Percentiles rank a stretch among this genome's conserved stretches.
phyloP scores from a whole-genome alignment of 1,284 basidiomycete genomes.

The Ceratobasidium sp. region DNA sequence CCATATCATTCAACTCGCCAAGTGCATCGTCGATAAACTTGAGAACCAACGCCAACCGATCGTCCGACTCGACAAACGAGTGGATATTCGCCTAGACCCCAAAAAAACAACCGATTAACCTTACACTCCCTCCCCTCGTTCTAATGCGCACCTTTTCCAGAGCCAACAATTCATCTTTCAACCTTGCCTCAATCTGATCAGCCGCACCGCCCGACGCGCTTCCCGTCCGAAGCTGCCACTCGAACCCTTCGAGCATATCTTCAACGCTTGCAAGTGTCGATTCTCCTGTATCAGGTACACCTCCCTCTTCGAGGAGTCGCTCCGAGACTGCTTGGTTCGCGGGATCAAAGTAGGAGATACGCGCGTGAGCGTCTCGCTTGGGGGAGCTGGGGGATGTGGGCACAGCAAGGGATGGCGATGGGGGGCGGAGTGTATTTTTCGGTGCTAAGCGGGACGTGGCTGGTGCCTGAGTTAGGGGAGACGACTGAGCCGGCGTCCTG shows the following conservation, averaged over 20 bases:
- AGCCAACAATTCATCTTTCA: slow-evolving; percentile 88
- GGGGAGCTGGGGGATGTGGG: slow-evolving; percentile 33
- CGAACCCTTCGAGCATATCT: slow-evolving; percentile 98
- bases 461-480: slow-evolving; percentile 13
- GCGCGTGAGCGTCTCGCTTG: slow-evolving; percentile 70
- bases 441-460: slow-evolving; percentile 12
- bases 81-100: slow-evolving; percentile 87
- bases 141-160: slow-evolving; percentile 77
- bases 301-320: slow-evolving; percentile 71
- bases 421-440: slow-evolving; percentile 28
- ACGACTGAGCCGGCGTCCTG: slow-evolving; percentile 9
- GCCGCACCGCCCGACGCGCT: slow-evolving; percentile 70
- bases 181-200: slow-evolving; percentile 86
- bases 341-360: slow-evolving; percentile 83
- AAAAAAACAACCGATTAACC: neutral
- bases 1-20: slow-evolving; percentile 86
- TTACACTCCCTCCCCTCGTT: slow-evolving; percentile 43
- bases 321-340: slow-evolving; percentile 78
- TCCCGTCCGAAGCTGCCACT: slow-evolving; percentile 77
- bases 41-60: slow-evolving; percentile 85
- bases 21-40: slow-evolving; percentile 90
- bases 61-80: slow-evolving; percentile 93
- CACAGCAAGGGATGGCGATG: slow-evolving; percentile 37
- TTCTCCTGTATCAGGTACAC: slow-evolving; percentile 65
- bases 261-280: slow-evolving; percentile 87